Evolutionary conservation across 305 asterid genomes (phyloP), one percentile per base, ranked within the genome.

Genomic region (Fraxinus albicans): DNA sequence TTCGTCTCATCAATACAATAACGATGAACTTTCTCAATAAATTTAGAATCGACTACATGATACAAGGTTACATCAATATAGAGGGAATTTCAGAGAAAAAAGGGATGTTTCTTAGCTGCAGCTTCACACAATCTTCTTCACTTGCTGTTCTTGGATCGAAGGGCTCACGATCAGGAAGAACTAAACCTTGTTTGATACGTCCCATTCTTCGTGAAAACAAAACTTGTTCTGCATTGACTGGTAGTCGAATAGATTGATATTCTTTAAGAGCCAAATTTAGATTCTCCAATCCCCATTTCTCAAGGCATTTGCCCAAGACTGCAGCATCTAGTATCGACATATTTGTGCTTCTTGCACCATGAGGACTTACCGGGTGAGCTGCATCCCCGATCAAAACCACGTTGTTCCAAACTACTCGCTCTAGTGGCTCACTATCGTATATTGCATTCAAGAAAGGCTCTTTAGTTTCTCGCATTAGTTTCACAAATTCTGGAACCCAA

Each of bases 311-410:
- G 13, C 97, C 95, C 31, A 93, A 80, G 58, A 92, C 96, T 6
- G 93, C 93, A 78, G 93, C 97, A 84, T 95, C 98, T 83, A 93
- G 13, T 67, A 95, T 81, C 3, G 98, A 91, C 98, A 92, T 93
- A 90, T 95, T 95, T 81, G 98, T 92, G 94, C 98, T 93, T 87
- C 98, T 93, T 73, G 90, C 35, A 44, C 97, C 96, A 77, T 91
- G 98, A 35, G 98, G 98, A 34, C 95, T 95, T 0, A 93, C 92
- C 2, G 98, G 98, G 75, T 95, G 98, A 82, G 98, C 98, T 27
- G 98, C 96, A 76, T 95, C 98, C 84, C 98, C 98, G n/a, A 91
- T 58, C 86, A 95, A 86, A 42, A 88, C 94, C 38, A 92, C 95
- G 4, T 88, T 89, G 67, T 89, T 87, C 98, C 98, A 95, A 69